Conservation (phyloP, 2,329 filamentous ascomycete genomes). For the Diplodia intermedia region DNA sequence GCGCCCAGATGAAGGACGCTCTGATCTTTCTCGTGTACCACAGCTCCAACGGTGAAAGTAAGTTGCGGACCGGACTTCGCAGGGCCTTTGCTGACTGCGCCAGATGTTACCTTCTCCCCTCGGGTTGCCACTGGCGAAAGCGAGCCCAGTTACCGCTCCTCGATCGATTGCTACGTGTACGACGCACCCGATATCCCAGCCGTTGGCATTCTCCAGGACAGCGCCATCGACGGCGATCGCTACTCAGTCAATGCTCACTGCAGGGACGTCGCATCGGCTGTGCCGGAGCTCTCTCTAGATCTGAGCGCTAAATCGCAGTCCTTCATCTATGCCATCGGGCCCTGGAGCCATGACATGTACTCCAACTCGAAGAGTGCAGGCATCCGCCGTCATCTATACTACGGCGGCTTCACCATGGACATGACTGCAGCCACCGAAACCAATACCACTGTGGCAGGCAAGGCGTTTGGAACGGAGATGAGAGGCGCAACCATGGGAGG, state of each 20-base stretch:
- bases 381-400: conserved; percentile 61
- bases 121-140: conserved; percentile 59
- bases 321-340: conserved; percentile 65
- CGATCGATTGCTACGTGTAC: conserved; percentile 52
- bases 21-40: conserved; percentile 64
- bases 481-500: conserved; percentile 23
- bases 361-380: conserved; percentile 54
- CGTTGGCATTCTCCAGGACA: conserved; percentile 39
- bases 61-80: background rate
- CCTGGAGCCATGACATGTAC: conserved; percentile 50
- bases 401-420: conserved; percentile 64
- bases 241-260: conserved; percentile 61
- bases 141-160: conserved; percentile 58
- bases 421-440: conserved; percentile 56
- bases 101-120: conserved; percentile 63
- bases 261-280: conserved; percentile 59
- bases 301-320: conserved; percentile 55
- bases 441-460: conserved; percentile 37
- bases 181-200: conserved; percentile 54
- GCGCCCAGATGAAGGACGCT: conserved; percentile 59
- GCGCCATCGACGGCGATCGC: conserved; percentile 31
- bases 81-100: background rate
- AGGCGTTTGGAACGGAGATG: conserved; percentile 31
- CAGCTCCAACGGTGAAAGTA: conserved; percentile 52
- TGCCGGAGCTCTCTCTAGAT: conserved; percentile 49